Evolutionary conservation across 257 asterid species (phyloP).

Genomic region (Verbena officinalis): DNA sequence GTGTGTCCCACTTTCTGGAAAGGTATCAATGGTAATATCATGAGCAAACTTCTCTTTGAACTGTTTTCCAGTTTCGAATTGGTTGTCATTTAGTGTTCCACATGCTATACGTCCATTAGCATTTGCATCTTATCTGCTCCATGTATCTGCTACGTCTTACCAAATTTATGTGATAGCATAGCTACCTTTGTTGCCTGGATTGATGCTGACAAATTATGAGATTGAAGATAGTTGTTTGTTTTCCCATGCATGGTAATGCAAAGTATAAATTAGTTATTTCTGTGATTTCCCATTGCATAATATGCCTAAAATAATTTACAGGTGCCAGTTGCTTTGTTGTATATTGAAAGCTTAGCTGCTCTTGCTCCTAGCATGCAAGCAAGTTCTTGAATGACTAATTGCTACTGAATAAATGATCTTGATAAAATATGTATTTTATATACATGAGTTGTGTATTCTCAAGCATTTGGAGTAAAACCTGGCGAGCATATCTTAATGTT

Average conservation of each 20-base stretch:
- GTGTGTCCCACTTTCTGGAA: conserved; percentile 14
- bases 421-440: conserved; percentile 5
- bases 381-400: conserved; percentile 21
- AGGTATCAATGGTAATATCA: not conserved
- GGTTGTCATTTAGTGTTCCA: conserved; percentile 10
- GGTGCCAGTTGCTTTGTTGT: conserved; percentile 8
- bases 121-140: not conserved
- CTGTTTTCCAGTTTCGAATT: not conserved
- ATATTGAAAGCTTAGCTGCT: not conserved
- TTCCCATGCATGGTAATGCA: not conserved
- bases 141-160: conserved; percentile 5
- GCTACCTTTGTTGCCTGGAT: not conserved
- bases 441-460: conserved; percentile 24
- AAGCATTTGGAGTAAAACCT: conserved; percentile 19
- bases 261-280: conserved; percentile 1
- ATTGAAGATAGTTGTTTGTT: not conserved
- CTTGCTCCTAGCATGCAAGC: conserved; percentile 10
- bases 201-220: conserved; percentile 4
- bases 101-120: not conserved
- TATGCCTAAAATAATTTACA: not conserved
- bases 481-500: not conserved
- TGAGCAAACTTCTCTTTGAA: not conserved
- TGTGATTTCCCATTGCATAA: conserved; percentile 9
- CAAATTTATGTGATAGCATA: not conserved
- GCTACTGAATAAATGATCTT: conserved; percentile 10